Evolutionary conservation across 2,329 filamentous ascomycete species (phyloP), one percentile per base, ranked within the genome.

Genomic region (Ascochyta koolunga): DNA sequence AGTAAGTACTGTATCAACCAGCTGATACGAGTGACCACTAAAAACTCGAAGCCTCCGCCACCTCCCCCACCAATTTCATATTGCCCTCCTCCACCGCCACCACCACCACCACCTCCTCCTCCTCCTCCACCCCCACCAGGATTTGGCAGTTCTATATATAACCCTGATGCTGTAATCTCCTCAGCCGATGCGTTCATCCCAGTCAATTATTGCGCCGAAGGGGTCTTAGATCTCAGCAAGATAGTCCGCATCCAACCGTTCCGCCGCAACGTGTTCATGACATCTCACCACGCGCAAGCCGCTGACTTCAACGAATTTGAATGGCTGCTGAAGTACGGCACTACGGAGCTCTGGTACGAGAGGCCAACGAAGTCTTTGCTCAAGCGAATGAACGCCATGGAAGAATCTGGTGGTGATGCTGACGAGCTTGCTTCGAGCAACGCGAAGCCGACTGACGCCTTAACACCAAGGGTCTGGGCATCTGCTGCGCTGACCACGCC

Each of bases 331-430:
- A 54, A 66, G 36, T 44, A 64, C 37, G 69, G 62, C 1, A 51
- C 32, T 4, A 61, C 68, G 1, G 69, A 69, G 5, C 29, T 57
- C 0, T 75, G 72, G 71, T 72, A 74, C 22, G 54, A 64, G 38
- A 71, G 68, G 44, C 70, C 70, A 0, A 53, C 33, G 6, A 59
- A 50, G 21, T 21, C 54, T 2, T 39, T 56, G 13, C 43, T 70
- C 1, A 46, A 52, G 38, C 55, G 54, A 2, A 60, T 66, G 43
- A 54, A 35, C 1, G 21, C 41, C 1, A 40, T 51, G 4, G 37
- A 60, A 35, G 33, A 19, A 6, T 45, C 49, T 11, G 47, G 56
- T 7, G 33, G 46, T 7, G 50, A 62, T 5, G 36, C 51, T n/a
- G 51, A 64, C 13, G 61, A 61, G 29, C 46, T 49, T 4, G 38